Conservation (phyloP, 495 filamentous ascomycete species). For the Aeminium ludgeri region DNA sequence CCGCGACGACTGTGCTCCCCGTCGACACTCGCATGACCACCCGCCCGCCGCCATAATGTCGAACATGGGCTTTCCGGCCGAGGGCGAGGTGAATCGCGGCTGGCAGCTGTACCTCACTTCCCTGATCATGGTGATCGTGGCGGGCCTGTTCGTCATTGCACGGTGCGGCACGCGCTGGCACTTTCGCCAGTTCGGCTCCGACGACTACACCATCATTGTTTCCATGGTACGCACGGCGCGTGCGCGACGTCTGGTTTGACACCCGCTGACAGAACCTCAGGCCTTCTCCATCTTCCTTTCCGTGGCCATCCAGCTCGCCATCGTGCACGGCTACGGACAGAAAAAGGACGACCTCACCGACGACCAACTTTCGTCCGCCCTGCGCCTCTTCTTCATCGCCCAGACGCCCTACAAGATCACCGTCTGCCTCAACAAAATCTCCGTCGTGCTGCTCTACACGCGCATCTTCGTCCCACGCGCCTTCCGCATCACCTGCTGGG, state of each 20-base stretch:
- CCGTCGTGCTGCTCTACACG: conserved; percentile 1
- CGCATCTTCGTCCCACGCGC: not conserved
- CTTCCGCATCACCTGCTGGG: conserved; percentile 4
- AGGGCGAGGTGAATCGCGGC: too few relatives aligned
- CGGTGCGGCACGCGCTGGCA: too few relatives aligned
- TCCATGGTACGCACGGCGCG: too few relatives aligned
- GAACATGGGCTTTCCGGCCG: too few relatives aligned
- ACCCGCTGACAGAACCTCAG: not conserved
- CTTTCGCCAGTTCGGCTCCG: too few relatives aligned
- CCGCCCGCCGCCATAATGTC: too few relatives aligned
- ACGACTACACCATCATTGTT: too few relatives aligned
- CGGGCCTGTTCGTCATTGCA: too few relatives aligned
- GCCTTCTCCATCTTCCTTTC: not conserved
- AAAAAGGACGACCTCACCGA: not conserved
- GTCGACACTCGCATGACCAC: too few relatives aligned
- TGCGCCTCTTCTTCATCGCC: conserved; percentile 4
- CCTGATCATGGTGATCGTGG: too few relatives aligned
- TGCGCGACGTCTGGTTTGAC: not conserved
- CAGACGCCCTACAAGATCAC: conserved; percentile 10
- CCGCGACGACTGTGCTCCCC: too few relatives aligned
- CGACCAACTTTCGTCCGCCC: not conserved
- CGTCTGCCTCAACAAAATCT: conserved; percentile 3
- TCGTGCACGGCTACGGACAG: not conserved
- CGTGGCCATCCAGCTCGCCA: not conserved
- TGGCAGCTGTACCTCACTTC: not conserved